Conservation (phyloP, 129 eudicot genomes). For the Tagetes patula region DNA sequence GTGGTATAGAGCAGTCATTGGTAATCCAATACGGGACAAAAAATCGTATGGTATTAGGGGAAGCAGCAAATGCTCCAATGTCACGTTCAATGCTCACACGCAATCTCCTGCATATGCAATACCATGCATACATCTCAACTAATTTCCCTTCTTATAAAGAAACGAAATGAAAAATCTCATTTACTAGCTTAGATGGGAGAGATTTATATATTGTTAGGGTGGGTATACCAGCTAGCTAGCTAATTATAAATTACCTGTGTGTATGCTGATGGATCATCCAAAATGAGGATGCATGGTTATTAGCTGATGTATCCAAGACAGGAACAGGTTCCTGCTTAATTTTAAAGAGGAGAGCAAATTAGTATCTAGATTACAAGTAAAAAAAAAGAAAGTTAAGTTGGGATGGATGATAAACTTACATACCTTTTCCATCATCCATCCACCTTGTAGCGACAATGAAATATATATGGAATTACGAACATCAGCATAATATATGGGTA, state of each 20-base stretch:
- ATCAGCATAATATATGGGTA: conserved; percentile 74
- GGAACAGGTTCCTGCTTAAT: conserved; percentile 71
- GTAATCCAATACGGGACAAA: conserved; percentile 95
- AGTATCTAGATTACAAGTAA: not conserved
- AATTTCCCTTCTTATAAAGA: not conserved
- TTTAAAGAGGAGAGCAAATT: not conserved
- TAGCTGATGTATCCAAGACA: conserved; percentile 68
- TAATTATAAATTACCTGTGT: conserved; percentile 45
- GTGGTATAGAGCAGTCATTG: conserved; percentile 63
- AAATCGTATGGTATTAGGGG: conserved; percentile 82
- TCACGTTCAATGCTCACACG: conserved; percentile 98
- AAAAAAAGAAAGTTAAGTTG: not conserved
- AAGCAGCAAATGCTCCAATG: conserved; percentile 78
- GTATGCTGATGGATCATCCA: conserved; percentile 80
- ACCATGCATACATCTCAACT: conserved; percentile 16
- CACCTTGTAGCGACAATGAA: conserved; percentile 67
- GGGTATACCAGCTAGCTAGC: too few relatives aligned
- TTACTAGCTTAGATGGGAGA: not conserved
- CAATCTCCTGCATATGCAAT: conserved; percentile 60
- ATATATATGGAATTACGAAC: conserved; percentile 70
- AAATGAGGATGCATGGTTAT: conserved; percentile 77
- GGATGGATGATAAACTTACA: not conserved
- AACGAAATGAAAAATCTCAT: not conserved
- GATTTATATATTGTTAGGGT: not conserved
- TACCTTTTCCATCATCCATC: conserved; percentile 93